Conservation (phyloP, 1,284 basidiomycete species). For the Cystobasidiaceae sp. region DNA sequence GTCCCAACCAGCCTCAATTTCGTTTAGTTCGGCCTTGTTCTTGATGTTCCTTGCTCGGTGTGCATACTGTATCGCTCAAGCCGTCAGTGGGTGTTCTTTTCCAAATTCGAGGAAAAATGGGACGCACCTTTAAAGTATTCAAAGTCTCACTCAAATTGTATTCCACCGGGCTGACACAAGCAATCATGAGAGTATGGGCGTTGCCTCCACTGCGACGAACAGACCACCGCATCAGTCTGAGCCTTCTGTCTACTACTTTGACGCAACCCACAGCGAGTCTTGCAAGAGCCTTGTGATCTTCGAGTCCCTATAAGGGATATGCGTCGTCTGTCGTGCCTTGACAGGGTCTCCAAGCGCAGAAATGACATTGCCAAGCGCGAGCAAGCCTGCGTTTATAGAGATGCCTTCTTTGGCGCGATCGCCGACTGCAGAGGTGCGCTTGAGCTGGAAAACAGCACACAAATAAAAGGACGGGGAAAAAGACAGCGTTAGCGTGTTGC, state of each 20-base stretch:
- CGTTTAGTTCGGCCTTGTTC: slow-evolving; percentile 85
- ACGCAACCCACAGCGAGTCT: slow-evolving; percentile 66
- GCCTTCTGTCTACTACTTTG: not conserved
- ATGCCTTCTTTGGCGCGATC: slow-evolving; percentile 97
- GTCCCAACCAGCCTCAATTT: slow-evolving; percentile 96
- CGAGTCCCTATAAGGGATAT: slow-evolving; percentile 94
- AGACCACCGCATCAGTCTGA: not conserved
- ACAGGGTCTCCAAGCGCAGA: slow-evolving; percentile 94
- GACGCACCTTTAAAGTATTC: slow-evolving; percentile 73
- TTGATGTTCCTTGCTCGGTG: slow-evolving; percentile 97
- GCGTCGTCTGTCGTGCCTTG: slow-evolving; percentile 52
- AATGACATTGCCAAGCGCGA: slow-evolving; percentile 96
- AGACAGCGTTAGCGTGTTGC: not conserved
- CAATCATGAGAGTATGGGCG: slow-evolving; percentile 97
- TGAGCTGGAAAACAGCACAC: slow-evolving; percentile 58
- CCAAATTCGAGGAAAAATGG: not conserved
- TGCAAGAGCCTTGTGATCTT: slow-evolving; percentile 89
- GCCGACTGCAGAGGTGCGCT: slow-evolving; percentile 85
- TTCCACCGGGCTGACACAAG: slow-evolving; percentile 91
- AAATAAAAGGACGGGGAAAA: slow-evolving; percentile 2
- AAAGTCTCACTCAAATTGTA: slow-evolving; percentile 92
- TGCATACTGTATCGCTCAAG: slow-evolving; percentile 58
- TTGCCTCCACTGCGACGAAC: slow-evolving; percentile 65
- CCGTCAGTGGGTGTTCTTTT: not conserved
- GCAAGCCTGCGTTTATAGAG: slow-evolving; percentile 91